Percentiles rank a stretch among this genome's conserved stretches.
phyloP scores from a whole-genome alignment of 352 stramenopile genomes.

The Aphanomyces cochlioides region DNA sequence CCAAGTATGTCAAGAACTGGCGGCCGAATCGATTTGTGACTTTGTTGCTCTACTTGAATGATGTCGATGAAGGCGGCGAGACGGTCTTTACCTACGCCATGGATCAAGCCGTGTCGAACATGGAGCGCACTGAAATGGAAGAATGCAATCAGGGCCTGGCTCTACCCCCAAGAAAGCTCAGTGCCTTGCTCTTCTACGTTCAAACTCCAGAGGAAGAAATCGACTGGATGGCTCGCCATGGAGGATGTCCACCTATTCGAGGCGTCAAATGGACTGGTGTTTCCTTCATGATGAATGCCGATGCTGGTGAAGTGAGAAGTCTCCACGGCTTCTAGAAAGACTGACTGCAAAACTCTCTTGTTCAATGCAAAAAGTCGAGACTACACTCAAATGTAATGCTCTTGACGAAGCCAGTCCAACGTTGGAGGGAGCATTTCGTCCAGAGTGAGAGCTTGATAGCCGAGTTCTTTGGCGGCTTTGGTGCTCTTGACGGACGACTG shows the following conservation, averaged over 20 bases:
- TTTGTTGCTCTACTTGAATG: constrained; percentile 95
- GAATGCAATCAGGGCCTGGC: constrained; percentile 71
- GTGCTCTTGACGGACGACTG: background rate
- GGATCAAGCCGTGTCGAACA: constrained; percentile 61
- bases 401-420: background rate
- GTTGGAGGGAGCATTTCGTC: background rate
- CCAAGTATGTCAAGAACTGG: constrained; percentile 50
- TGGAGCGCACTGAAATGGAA: constrained; percentile 65
- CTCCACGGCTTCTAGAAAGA: too few relatives aligned
- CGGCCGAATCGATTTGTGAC: constrained; percentile 93
- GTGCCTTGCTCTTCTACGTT: constrained; percentile 78
- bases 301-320: constrained; percentile 48
- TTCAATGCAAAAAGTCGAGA: too few relatives aligned
- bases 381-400: background rate
- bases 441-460: background rate
- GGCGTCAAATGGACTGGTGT: constrained; percentile 79
- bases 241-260: constrained; percentile 71
- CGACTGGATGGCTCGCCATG: constrained; percentile 73
- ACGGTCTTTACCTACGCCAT: constrained; percentile 92
- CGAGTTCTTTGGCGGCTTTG: background rate
- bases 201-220: constrained; percentile 68
- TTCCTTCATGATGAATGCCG: constrained; percentile 82
- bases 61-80: constrained; percentile 93
- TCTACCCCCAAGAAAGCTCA: constrained; percentile 56
- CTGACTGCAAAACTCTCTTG: too few relatives aligned